These are phyloP conservation scores for Lachancea sp. DNA, from an alignment of 805 yeast genomes.

Conservation along the genomic window DNA sequence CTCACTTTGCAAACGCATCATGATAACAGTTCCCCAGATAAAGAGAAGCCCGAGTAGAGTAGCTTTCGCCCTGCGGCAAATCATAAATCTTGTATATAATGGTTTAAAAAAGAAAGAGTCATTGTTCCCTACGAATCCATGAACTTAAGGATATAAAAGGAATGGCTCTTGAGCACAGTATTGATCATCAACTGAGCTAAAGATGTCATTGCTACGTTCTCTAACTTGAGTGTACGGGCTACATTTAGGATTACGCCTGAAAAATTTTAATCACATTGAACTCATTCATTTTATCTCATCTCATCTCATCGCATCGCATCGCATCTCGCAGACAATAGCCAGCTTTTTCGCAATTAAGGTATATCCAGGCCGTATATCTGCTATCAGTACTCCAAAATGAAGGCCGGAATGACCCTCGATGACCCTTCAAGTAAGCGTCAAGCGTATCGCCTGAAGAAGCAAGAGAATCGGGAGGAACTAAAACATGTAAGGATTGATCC, in stretches of 20 bases:
- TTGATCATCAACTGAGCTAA: no score
- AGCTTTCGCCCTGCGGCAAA: background rate
- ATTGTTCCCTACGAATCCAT: no score
- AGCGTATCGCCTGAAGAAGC: constrained; percentile 42
- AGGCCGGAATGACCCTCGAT: constrained; percentile 9
- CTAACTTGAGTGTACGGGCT: no score
- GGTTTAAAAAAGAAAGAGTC: background rate
- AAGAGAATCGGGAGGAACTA: constrained; percentile 41
- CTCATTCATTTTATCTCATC: background rate
- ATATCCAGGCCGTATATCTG: background rate
- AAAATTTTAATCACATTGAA: constrained; percentile 1
- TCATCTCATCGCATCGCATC: background rate
- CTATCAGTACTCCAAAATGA: background rate
- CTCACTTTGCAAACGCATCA: constrained; percentile 65
- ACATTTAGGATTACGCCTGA: background rate
- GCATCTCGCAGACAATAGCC: background rate
- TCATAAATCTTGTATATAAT: constrained; percentile 7
- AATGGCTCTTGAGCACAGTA: no score
- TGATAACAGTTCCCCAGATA: constrained; percentile 35
- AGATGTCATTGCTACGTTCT: no score
- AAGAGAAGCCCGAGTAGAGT: constrained; percentile 4
- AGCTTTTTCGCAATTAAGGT: background rate
- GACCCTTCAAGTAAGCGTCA: constrained; percentile 30
- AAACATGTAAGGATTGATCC: constrained; percentile 43
- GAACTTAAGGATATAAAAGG: no score